phyloP scores from a whole-genome alignment of 768 basidiomycete species.

The Psilocybe azurescens region DNA sequence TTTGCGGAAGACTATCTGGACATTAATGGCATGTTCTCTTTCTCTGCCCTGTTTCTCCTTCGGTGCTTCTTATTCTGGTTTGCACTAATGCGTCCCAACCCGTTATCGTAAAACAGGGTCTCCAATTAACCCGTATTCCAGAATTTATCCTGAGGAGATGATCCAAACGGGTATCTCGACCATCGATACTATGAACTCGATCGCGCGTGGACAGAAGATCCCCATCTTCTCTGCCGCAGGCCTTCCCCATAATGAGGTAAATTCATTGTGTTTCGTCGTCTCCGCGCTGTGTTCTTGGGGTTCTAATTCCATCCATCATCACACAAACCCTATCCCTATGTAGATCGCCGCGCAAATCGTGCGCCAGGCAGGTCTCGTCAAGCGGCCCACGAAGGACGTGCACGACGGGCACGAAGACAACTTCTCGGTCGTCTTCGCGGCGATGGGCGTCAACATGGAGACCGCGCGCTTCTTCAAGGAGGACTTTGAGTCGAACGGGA shows the following conservation, averaged over 20 bases:
- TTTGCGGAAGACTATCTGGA: conserved; percentile 99
- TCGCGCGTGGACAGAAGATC: conserved; percentile 99
- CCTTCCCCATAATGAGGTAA: conserved; percentile 96
- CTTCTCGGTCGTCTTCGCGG: conserved; percentile 99
- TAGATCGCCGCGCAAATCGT: conserved; percentile 99
- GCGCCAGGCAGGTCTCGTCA: conserved; percentile 97
- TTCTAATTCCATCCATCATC: background rate
- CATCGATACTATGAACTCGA: conserved; percentile 97
- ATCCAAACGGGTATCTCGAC: conserved; percentile 99
- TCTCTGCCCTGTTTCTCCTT: conserved; percentile 1
- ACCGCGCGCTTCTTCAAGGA: conserved; percentile 99
- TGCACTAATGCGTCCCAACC: background rate
- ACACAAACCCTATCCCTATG: background rate
- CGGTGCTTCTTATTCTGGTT: conserved; percentile 1
- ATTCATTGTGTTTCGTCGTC: background rate
- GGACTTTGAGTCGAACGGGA: conserved; percentile 99
- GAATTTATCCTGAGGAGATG: conserved; percentile 99
- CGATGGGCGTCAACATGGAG: conserved; percentile 99
- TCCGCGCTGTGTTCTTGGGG: too few species aligned
- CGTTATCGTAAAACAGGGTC: conserved; percentile 61
- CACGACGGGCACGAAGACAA: conserved; percentile 99
- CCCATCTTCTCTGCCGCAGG: conserved; percentile 99
- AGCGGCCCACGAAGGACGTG: conserved; percentile 94
- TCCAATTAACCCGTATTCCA: conserved; percentile 96
- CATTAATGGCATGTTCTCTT: conserved; percentile 82